Base-by-base conservation (phyloP, 1,284 basidiomycete genomes). In the Heliocybe sulcata region DNA sequence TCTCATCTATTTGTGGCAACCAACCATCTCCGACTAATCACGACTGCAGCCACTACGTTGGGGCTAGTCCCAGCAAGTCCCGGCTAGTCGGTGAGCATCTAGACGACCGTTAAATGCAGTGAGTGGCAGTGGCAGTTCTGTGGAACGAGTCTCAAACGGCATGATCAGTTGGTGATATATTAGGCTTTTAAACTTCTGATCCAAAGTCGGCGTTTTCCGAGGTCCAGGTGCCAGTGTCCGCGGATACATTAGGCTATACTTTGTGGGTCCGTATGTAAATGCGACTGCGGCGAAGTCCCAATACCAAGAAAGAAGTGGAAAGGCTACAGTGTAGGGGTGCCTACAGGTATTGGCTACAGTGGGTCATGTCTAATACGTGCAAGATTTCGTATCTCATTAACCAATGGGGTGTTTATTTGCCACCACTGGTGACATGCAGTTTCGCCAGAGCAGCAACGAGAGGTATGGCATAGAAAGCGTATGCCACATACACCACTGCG, bases 401-500 rank as follows among this genome's bases (percentile, higher is more conserved):
- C 38, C 16, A 4, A 12, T 31, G 29, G 12, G 6, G 12, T 31
- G 12, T 42, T 20, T 42, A 42, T 16, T 42, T 42, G 38, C 38
- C 38, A 42, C 38, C 38, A n/a, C 38, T 58, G 11, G 61, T 61
- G 54, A 87, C 76, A 54, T 90, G 84, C 35, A 90, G 64, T 65
- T 87, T 89, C n/a, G 85, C 74, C 45, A 90, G 67, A 3, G 86
- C 80, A 59, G 81, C 79, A 27, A 89, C 78, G 27, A 90, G 72
- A 4, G 87, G 86, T 20, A 88, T 78, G 12, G 77, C 81, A 57
- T 81, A 85, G 68, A 90, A 90, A 1, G 85, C 80, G 60, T 87
- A 89, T 20, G 79, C 86, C 23, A 89, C 81, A 81, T 85, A 90
- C 45, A 83, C 75, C 86, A 90, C 87, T 89, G 55, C 11, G 52